Evolutionary conservation across 139 green algal species (phyloP), one percentile per base, ranked within the genome.

Genomic region (Diplosphaera chodatii): DNA sequence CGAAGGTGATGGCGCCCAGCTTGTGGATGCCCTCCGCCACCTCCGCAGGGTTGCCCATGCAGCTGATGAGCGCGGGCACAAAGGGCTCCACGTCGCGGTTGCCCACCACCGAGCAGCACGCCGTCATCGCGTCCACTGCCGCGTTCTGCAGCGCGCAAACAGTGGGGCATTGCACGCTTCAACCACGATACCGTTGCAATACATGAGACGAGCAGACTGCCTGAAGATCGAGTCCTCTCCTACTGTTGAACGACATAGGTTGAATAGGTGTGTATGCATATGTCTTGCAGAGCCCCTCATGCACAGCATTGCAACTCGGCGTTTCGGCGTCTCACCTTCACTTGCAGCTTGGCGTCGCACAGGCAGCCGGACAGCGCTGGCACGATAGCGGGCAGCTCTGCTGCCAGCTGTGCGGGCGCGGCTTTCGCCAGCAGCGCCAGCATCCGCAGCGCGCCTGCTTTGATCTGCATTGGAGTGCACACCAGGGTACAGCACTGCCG

Each of bases 31-130:
- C 82, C 64, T 91, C 84, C 3, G 87, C 74, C 18, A 86, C 81
- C 69, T 89, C 77, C 2, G 64, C 34, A 0, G 84, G 78, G 29
- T 75, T 74, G 23, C 78, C 78, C 32, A 80, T 87, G 74, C 71
- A 86, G 31, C 66, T 79, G 30, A 92, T 83, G n/a, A 93, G 67
- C 15, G 72, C 76, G 3, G 85, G 87, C 31, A 90, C 68, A 75
- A 92, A 84, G 20, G 74, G 78, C 72, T 92, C 87, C 37, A 93
- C 81, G 69, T 93, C 87, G 23, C 74, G 65, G 86, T 93, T 93
- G 67, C 79, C 85, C 25, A 86, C 76, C 32, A 73, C 77, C 16
- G 20, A 62, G 77, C 79, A 86, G 27, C 66, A 62, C 32, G 83
- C 83, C 28, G 68, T 77, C 77, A 89, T 84, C 23, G 74, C 73